phyloP scores from a whole-genome alignment of 371 early-diverging fungal species.

The Gilbertella persicaria region DNA sequence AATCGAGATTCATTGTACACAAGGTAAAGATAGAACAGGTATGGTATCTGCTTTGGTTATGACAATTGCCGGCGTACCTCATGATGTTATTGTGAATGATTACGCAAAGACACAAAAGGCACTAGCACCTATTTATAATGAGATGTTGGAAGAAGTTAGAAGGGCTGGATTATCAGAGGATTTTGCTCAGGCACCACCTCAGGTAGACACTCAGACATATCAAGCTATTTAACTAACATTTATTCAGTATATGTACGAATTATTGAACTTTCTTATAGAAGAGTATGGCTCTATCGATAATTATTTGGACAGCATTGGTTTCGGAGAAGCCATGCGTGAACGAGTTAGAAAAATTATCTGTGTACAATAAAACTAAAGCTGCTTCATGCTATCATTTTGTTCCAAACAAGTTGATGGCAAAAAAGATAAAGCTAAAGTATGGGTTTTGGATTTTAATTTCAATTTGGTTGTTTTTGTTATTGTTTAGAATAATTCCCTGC shows the following conservation, averaged over 20 bases:
- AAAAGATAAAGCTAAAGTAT: too few relatives aligned
- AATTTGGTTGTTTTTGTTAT: too few relatives aligned
- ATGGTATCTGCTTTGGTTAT: slow-evolving; percentile 62
- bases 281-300: slow-evolving; percentile 37
- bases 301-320: slow-evolving; percentile 39
- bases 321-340: slow-evolving; percentile 30
- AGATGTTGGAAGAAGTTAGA: slow-evolving; percentile 54
- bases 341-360: slow-evolving; percentile 39
- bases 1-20: slow-evolving; percentile 76
- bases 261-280: slow-evolving; percentile 27
- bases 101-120: slow-evolving; percentile 62
- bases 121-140: slow-evolving; percentile 45
- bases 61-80: slow-evolving; percentile 59
- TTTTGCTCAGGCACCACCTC: slow-evolving; percentile 59
- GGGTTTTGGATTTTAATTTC: too few relatives aligned
- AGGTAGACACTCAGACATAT: slow-evolving; percentile 28
- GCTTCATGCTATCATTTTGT: too few relatives aligned
- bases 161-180: slow-evolving; percentile 53
- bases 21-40: slow-evolving; percentile 82
- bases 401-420: too few relatives aligned
- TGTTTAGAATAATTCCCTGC: too few relatives aligned
- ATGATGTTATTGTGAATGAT: slow-evolving; percentile 62
- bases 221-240: background rate
- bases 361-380: background rate
- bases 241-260: slow-evolving; percentile 33